Conservation (phyloP, 2,329 filamentous ascomycete genomes). For the Drechslerella stenobrocha region DNA sequence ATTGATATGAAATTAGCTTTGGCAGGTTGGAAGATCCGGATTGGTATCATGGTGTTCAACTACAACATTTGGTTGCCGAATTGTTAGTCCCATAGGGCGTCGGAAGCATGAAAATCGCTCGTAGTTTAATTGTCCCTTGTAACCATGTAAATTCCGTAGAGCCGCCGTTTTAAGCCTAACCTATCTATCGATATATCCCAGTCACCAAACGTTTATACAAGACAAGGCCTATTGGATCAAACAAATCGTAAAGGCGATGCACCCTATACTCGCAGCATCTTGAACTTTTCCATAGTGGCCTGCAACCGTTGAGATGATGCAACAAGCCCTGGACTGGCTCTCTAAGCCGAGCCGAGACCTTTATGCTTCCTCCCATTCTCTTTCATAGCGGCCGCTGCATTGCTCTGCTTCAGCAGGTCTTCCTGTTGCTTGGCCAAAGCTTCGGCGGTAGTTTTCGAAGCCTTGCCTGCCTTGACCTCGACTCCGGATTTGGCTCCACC, state of each 20-base stretch:
- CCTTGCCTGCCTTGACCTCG: constrained; percentile 14
- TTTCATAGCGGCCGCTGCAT: constrained; percentile 30
- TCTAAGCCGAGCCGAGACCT: constrained; percentile 40
- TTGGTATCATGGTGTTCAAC: too few species aligned
- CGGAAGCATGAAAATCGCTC: too few species aligned
- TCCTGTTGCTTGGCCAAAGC: constrained; percentile 36
- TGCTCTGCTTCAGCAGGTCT: constrained; percentile 27
- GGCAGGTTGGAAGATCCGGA: too few species aligned
- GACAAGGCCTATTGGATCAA: too few species aligned
- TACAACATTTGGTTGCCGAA: too few species aligned
- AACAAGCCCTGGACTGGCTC: neutral
- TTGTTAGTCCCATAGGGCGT: too few species aligned
- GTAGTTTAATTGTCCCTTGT: too few species aligned
- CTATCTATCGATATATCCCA: neutral
- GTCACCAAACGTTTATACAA: neutral
- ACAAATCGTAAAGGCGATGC: too few species aligned
- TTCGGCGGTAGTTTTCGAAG: constrained; percentile 21
- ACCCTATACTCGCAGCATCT: neutral
- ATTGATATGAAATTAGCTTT: too few species aligned
- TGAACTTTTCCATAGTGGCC: constrained; percentile 9
- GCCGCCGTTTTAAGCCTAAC: neutral
- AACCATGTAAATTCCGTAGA: neutral
- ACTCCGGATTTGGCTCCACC: constrained; percentile 26
- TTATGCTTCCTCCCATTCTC: constrained; percentile 28
- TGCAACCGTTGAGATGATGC: constrained; percentile 1